Conservation (phyloP, 768 basidiomycete genomes). For the Auriculariales sp. region DNA sequence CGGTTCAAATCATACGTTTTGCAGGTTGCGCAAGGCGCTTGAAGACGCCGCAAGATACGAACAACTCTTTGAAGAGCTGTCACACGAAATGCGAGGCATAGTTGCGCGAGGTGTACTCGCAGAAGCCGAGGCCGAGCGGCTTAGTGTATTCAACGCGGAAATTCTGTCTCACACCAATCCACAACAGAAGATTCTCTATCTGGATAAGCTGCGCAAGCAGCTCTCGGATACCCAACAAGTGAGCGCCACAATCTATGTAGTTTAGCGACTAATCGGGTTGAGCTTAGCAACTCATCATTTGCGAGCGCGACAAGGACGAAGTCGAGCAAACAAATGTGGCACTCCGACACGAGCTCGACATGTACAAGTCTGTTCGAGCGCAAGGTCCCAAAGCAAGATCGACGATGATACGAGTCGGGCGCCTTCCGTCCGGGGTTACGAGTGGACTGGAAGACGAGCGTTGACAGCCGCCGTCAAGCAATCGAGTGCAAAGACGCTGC, state of each 20-base stretch:
- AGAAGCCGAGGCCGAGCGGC: conserved; percentile 60
- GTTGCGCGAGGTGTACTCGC: conserved; percentile 60
- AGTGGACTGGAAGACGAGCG: too few relatives aligned
- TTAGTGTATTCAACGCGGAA: conserved; percentile 73
- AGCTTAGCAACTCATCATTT: conserved; percentile 31
- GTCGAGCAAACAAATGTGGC: conserved; percentile 27
- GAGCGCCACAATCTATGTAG: conserved; percentile 12
- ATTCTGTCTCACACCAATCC: conserved; percentile 77
- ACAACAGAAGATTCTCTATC: conserved; percentile 73
- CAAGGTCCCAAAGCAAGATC: conserved; percentile 44
- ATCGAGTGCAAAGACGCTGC: too few relatives aligned
- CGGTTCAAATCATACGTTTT: neutral
- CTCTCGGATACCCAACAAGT: conserved; percentile 73
- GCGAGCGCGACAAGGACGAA: conserved; percentile 35
- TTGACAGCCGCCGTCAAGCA: too few relatives aligned
- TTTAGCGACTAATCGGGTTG: neutral
- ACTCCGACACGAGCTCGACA: conserved; percentile 37
- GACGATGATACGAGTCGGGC: conserved; percentile 26
- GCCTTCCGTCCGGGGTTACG: conserved; percentile 13
- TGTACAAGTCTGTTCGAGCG: conserved; percentile 44
- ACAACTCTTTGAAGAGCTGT: conserved; percentile 52
- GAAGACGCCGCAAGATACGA: conserved; percentile 48
- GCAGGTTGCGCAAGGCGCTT: conserved; percentile 35
- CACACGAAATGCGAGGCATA: conserved; percentile 49
- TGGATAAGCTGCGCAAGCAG: conserved; percentile 71